These are phyloP conservation scores for Schizosaccharomyces japonicus DNA, from an alignment of 805 yeast genomes.

Conservation along the genomic window DNA sequence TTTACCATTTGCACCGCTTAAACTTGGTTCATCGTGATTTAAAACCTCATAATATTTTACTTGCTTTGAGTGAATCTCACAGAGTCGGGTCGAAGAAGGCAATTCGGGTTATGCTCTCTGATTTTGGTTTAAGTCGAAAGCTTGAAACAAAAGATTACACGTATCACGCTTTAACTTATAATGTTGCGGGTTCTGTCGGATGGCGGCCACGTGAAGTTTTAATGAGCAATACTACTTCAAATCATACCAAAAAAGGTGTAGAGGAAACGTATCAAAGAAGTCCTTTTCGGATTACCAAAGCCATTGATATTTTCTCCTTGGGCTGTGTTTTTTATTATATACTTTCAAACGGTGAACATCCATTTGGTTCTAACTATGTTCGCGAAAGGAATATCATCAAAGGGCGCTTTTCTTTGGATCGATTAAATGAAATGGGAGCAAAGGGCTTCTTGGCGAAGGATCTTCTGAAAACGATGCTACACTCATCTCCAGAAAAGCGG, in stretches of 20 bases:
- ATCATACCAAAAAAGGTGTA: conserved; percentile 12
- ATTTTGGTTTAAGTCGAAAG: conserved; percentile 85
- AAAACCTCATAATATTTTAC: conserved; percentile 80
- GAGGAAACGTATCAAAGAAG: conserved; percentile 14
- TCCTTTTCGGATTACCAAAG: conserved; percentile 47
- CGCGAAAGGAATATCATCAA: conserved; percentile 74
- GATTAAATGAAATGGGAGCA: conserved; percentile 21
- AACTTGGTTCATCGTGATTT: conserved; percentile 87
- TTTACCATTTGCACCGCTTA: conserved; percentile 64
- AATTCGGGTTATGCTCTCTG: conserved; percentile 57
- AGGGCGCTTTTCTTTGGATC: conserved; percentile 29
- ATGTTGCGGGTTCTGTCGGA: conserved; percentile 91
- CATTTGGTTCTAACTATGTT: conserved; percentile 77
- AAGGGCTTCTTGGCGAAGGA: conserved; percentile 44
- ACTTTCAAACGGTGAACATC: conserved; percentile 63
- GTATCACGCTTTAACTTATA: conserved; percentile 72
- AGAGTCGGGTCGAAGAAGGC: conserved; percentile 7
- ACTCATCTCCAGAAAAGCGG: conserved; percentile 37
- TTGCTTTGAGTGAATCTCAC: conserved; percentile 25
- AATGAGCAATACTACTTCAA: conserved; percentile 10
- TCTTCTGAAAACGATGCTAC: conserved; percentile 50
- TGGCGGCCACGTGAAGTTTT: conserved; percentile 94
- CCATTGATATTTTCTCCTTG: conserved; percentile 78
- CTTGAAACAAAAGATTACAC: conserved; percentile 82
- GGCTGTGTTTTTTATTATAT: conserved; percentile 88